Percentiles rank a stretch among this genome's conserved stretches.
Evolutionary conservation across 2,329 filamentous ascomycete genomes (phyloP).

Genomic region (Sporothrix curviconia): DNA sequence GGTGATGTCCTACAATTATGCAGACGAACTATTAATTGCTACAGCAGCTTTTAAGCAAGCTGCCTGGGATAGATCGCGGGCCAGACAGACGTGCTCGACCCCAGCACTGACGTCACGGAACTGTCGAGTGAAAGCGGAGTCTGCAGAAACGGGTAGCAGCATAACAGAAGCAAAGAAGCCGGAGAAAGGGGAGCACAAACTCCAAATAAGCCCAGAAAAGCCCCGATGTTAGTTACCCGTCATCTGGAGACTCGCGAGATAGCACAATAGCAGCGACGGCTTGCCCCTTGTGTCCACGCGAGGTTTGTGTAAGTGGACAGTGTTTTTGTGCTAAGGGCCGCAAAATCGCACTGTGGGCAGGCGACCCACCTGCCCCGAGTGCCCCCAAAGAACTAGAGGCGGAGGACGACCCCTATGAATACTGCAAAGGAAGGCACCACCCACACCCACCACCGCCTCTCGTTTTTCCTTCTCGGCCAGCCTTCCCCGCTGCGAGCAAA

Average conservation of each 20-base stretch:
- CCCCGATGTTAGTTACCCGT: no score
- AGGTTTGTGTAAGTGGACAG: slow-evolving; percentile 5
- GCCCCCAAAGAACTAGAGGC: background rate
- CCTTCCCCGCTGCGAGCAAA: background rate
- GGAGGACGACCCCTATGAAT: slow-evolving; percentile 3
- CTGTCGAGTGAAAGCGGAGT: background rate
- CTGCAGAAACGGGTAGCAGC: background rate
- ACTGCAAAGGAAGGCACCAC: slow-evolving; percentile 4
- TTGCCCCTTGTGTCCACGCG: background rate
- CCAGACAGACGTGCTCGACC: background rate
- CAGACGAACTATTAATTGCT: no score
- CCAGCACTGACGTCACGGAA: slow-evolving; percentile 1
- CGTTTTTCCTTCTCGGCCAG: background rate
- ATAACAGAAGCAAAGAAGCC: background rate
- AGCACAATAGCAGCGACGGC: no score
- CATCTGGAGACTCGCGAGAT: no score
- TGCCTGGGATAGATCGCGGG: no score
- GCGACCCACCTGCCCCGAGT: background rate
- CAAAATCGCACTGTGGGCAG: background rate
- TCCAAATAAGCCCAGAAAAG: no score
- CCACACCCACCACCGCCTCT: background rate
- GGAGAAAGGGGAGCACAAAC: no score
- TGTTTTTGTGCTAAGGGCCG: background rate
- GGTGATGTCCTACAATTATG: no score
- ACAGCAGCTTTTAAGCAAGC: no score